A percentile compares a stretch with the other conserved stretches of the same genome.
Evolutionary conservation across 352 stramenopile genomes (phyloP).

Genomic region (Plasmopara muralis): DNA sequence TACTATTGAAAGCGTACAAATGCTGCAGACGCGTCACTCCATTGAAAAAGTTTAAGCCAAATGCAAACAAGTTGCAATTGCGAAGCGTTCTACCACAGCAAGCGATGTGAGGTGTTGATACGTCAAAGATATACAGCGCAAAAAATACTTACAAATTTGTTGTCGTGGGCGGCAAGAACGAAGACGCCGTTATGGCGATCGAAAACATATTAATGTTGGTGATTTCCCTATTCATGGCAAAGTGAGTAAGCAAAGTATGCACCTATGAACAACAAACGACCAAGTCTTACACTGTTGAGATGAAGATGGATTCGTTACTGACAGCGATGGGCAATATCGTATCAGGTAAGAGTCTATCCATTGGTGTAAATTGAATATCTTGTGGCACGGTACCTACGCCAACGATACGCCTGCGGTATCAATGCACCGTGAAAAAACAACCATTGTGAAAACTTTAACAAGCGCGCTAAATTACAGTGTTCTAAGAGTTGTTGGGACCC

Average conservation of each 20-base stretch:
- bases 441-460: neutral
- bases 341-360: conserved; percentile 22
- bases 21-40: conserved; percentile 21
- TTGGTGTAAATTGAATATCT: conserved; percentile 20
- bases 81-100: conserved; percentile 22
- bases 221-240: conserved; percentile 16
- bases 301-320: no score
- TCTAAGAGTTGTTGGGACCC: conserved; percentile 21
- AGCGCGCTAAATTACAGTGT: conserved; percentile 16
- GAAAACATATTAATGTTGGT: conserved; percentile 31
- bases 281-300: conserved; percentile 24
- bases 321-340: conserved; percentile 20
- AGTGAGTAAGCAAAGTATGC: neutral
- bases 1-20: conserved; percentile 21
- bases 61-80: conserved; percentile 35
- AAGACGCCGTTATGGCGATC: conserved; percentile 18
- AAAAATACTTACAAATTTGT: conserved; percentile 19
- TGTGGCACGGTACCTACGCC: conserved; percentile 17
- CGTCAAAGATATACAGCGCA: neutral
- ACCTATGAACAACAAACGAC: neutral
- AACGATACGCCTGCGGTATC: conserved; percentile 19
- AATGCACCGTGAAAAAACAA: neutral
- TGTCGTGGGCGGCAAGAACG: conserved; percentile 24
- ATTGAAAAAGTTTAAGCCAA: conserved; percentile 33
- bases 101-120: neutral